Evolutionary conservation across 192 early-diverging fungal species (phyloP), one percentile per base, ranked within the genome.

Genomic region (Rhizophagus clarus): DNA sequence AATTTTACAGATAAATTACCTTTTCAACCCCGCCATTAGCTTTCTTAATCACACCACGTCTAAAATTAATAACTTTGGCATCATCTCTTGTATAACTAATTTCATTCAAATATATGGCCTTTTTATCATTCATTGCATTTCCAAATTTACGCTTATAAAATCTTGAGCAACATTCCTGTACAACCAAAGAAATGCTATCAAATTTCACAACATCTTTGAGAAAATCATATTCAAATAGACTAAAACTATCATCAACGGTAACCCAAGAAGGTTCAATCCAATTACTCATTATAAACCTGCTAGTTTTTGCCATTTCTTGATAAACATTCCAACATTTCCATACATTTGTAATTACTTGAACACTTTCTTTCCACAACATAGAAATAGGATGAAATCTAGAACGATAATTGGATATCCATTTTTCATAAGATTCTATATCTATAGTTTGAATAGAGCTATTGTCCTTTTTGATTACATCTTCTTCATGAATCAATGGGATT

Each of bases 341-440:
- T 5, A 67, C 29, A 78, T n/a, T 34, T 24, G 20, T 31, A n/a
- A 78, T 51, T 6, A 78, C 28, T 10, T 20, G 29, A 29, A 62
- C 22, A 20, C 42, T 34, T 31, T 78, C 63, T 66, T 49, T 77
- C 31, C 26, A 60, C 20, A 67, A 32, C 12, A 77, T 20, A 4
- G 63, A 17, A 20, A 77, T 77, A 49, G 63, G 76, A 47, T 77
- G 76, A 66, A 77, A 77, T 28, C 76, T 24, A 32, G 76, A 77
- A 40, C 47, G 31, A 67, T 77, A 77, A 22, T 45, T 37, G 17
- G 40, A 49, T 40, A 77, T 75, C 76, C 40, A 77, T 66, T 28
- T 67, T 17, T 68, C 64, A 51, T 68, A 68, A 49, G 20, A 22
- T 51, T 26, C n/a, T 20, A 61, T 63, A 26, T 63, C 26, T 37